Evolutionary conservation across 305 asterid species (phyloP).

Genomic region (Fraxinus greggii): DNA sequence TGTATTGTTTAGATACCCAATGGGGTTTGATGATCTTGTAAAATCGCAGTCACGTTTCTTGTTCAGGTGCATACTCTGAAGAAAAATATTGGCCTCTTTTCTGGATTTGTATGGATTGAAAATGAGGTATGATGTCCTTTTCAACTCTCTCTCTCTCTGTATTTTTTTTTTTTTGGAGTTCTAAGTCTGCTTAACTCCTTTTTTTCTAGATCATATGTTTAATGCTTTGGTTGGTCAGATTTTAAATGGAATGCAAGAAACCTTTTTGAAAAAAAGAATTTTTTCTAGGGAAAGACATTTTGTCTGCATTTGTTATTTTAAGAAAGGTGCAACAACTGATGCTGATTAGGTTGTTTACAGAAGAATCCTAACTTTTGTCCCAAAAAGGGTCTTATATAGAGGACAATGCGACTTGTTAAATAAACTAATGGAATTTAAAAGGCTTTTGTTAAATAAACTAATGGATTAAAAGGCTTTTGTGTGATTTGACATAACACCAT

Average conservation of each 20-base stretch:
- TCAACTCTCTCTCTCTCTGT: not conserved
- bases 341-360: not conserved
- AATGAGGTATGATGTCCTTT: conserved; percentile 56
- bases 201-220: conserved; percentile 14
- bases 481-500: not conserved
- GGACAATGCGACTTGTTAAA: not conserved
- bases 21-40: not conserved
- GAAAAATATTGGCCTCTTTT: conserved; percentile 86
- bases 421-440: not conserved
- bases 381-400: not conserved
- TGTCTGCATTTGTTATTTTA: not conserved
- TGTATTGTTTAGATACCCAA: not conserved
- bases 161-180: not conserved
- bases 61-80: conserved; percentile 67
- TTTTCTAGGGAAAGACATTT: not conserved
- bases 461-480: not conserved
- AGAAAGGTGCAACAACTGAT: not conserved
- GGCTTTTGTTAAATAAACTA: not conserved
- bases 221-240: not conserved
- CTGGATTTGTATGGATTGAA: conserved; percentile 89
- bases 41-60: conserved; percentile 4
- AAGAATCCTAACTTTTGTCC: not conserved
- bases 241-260: not conserved
- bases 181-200: conserved; percentile 1
- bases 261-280: not conserved